Conservation (phyloP, 371 early-diverging fungal genomes). For the Mortierella sp. region DNA sequence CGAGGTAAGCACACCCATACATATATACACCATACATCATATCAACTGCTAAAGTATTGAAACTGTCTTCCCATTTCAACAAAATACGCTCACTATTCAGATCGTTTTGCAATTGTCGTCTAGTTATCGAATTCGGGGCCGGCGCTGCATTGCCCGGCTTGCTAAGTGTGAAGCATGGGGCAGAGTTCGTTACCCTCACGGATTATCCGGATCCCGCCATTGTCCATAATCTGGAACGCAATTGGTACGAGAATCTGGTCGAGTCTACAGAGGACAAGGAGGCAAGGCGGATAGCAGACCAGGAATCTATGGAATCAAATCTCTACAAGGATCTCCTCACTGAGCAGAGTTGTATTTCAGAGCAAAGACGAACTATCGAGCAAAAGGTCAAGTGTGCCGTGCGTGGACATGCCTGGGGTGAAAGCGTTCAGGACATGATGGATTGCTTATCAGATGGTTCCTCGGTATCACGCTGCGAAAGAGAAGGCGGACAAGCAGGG, state of each 20-base stretch:
- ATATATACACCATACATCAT: too few relatives aligned
- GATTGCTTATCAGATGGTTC: slow-evolving; percentile 11
- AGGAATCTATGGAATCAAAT: slow-evolving; percentile 2
- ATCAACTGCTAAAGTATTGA: too few relatives aligned
- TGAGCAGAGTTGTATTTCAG: background rate
- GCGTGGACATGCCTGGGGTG: slow-evolving; percentile 53
- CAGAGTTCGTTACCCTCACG: slow-evolving; percentile 34
- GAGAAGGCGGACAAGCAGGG: background rate
- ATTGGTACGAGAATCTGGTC: slow-evolving; percentile 50
- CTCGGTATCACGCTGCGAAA: background rate
- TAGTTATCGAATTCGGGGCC: slow-evolving; percentile 51
- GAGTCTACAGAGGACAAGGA: slow-evolving; percentile 24
- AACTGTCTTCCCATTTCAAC: background rate
- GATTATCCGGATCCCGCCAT: slow-evolving; percentile 49
- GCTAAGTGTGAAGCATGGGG: slow-evolving; percentile 31
- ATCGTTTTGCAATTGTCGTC: too few relatives aligned
- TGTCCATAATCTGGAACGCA: slow-evolving; percentile 42
- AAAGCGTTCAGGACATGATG: slow-evolving; percentile 33
- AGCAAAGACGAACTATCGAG: slow-evolving; percentile 13
- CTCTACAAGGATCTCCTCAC: background rate
- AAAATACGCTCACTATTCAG: background rate
- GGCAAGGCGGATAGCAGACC: slow-evolving; percentile 1
- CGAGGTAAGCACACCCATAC: slow-evolving; percentile 17
- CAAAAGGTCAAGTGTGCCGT: slow-evolving; percentile 43
- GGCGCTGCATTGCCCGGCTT: slow-evolving; percentile 48